phyloP scores from a whole-genome alignment of 106 monocot species.

The Phalaenopsis equestris region DNA sequence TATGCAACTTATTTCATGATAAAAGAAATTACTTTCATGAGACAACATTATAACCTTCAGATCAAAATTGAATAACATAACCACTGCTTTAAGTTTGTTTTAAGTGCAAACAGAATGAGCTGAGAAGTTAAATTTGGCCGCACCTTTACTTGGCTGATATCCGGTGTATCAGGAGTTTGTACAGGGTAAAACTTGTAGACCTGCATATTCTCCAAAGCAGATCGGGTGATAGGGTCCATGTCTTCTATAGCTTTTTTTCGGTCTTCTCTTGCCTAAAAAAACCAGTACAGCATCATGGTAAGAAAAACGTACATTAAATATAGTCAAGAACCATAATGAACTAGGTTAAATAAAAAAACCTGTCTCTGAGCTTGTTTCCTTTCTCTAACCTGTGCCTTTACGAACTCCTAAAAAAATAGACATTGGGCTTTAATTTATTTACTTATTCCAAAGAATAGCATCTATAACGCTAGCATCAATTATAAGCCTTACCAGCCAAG shows the following conservation, averaged over 20 bases:
- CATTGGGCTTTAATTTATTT: neutral
- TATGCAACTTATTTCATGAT: too few species aligned
- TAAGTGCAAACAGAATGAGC: neutral
- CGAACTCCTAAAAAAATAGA: constrained; percentile 42
- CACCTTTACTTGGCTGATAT: constrained; percentile 81
- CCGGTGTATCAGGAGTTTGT: constrained; percentile 63
- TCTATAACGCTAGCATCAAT: neutral
- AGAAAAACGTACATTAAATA: neutral
- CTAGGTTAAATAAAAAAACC: constrained; percentile 22
- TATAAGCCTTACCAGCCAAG: neutral
- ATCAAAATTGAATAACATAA: too few species aligned
- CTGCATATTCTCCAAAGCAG: constrained; percentile 71
- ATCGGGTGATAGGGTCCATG: constrained; percentile 62
- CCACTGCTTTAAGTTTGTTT: neutral
- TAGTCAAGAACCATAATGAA: neutral
- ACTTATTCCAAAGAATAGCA: neutral
- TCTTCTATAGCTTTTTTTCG: constrained; percentile 68
- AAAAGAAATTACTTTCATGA: too few species aligned
- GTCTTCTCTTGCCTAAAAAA: constrained; percentile 67
- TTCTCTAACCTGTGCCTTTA: constrained; percentile 72
- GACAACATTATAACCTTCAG: too few species aligned
- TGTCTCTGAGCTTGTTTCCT: constrained; percentile 58
- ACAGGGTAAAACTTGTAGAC: constrained; percentile 96
- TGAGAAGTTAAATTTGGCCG: neutral
- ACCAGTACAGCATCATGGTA: neutral